These are phyloP conservation scores for Ochromonas danica DNA, from an alignment of 108 stramenopile species.

Conservation along the genomic window DNA sequence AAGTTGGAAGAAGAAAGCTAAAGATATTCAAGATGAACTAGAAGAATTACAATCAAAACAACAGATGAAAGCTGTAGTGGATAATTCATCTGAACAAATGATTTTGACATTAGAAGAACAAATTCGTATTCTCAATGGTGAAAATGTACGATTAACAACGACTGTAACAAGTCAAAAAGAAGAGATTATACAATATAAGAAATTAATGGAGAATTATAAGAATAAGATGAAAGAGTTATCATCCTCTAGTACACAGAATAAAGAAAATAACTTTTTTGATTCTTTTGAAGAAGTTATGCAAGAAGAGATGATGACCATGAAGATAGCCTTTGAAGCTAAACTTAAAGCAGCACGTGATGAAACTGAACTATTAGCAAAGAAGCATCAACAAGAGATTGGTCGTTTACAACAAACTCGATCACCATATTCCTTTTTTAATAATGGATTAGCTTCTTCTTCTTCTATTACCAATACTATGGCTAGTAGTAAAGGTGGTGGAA, in stretches of 20 bases:
- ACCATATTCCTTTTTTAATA: background rate
- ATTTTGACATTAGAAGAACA: no score
- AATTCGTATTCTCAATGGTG: no score
- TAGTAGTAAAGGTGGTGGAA: no score
- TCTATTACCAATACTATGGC: no score
- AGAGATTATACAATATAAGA: background rate
- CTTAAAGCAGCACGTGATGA: slow-evolving; percentile 2
- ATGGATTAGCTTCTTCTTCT: no score
- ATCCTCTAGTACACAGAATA: background rate
- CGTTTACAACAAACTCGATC: slow-evolving; percentile 10
- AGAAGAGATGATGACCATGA: slow-evolving; percentile 33
- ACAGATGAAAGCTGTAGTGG: no score
- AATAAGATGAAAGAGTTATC: background rate
- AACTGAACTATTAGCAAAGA: background rate
- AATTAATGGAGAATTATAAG: background rate
- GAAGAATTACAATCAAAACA: no score
- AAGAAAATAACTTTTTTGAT: background rate
- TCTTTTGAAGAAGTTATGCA: slow-evolving; percentile 32
- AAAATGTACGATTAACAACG: no score
- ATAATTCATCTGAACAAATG: no score
- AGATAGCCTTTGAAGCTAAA: slow-evolving; percentile 23
- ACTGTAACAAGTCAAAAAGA: no score
- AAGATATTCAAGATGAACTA: no score
- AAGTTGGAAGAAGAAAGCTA: no score
- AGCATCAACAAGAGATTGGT: slow-evolving; percentile 24